Base-by-base conservation (phyloP, 805 yeast species). In the Wickerhamiella domercqiae region DNA sequence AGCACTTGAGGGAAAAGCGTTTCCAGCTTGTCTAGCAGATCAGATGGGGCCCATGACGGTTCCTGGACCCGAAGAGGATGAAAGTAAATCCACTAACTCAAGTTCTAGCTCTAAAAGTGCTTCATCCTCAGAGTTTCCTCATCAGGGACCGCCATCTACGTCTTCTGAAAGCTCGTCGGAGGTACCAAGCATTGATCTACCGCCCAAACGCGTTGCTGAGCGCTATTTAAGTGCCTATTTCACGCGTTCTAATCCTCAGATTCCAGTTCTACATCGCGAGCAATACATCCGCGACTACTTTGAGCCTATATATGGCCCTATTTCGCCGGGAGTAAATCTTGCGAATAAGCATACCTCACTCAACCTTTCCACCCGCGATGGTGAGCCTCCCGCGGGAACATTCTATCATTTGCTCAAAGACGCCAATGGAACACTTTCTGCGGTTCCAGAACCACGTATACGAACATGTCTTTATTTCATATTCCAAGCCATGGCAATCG, bases 191-290 rank as follows among this genome's bases (percentile, higher is more conserved):
- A 13, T 24, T 9, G 13, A 9, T 9, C 59, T 86, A 17, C 90
- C 93, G 1, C 67, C 79, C 1, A 81, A 80, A 48, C 60, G 64
- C 17, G 68, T 73, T 22, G 94, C 95, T 0, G 73, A 78, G 49
- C 62, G 65, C 36, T 66, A 79, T 32, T 50, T 83, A 6, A 66
- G 72, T 26, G 62, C 71, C 2, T 83, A 68, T 53, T 86, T 86
- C 51, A 71, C 78, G 16, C 84, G 78, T 48, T 71, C 86, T 13
- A 84, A 86, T 52, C 64, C 93, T 2, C 94, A 83, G 54, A 55
- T 81, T 20, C 95, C 96, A 0, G 66, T 86, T 3, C 57, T 84
- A 34, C 94, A 86, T 53, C 66, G 94, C 21, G 93, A 82, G 48
- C 71, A 68, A 46, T 84, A 83, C 49, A 55, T 86, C 31, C 61